Evolutionary conservation across 73 alveolate species (phyloP), one percentile per base, ranked within the genome.

Genomic region (Tetrahymena elliotti): DNA sequence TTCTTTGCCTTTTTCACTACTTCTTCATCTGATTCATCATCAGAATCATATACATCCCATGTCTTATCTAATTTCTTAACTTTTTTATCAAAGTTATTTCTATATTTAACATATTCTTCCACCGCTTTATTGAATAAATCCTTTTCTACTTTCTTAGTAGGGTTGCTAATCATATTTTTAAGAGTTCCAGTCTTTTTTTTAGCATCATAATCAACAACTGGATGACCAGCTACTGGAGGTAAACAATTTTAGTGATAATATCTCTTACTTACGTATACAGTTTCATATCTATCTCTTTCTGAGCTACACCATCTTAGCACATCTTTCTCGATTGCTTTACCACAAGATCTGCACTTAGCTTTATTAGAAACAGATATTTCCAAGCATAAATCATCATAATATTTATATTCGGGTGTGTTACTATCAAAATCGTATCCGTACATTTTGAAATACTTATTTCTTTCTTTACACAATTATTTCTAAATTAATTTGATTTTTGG

Each of bases 151-250:
- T 35, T 5, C 33, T 84, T 38, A 27, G 39, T n/a, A 2, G 93
- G 93, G 20, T 37, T 84, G 9, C 13, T 34, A 38, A 27, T 33
- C 54, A 84, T 37, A 7, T 84, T 31, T 38, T 84, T 84, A 24
- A 84, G 52, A 18, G 22, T 6, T 33, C 93, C 93, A 27, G 93
- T 8, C 33, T 84, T 18, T n/a, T 54, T 84, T 84, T 84, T 84
- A 37, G 52, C 20, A 27, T 38, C 33, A 84, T 84, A 84, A 1
- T 84, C 54, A 22, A 84, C 93, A 20, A 38, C 27, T 16, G 93
- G 93, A 84, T 84, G 93, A 31, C 93, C 93, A 37, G 93, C 93
- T 84, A 37, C 52, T 10, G 53, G 53, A 4, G 93, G 93, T 84
- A 84, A 18, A n/a, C 93, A 84, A 34, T 84, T 84, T 84, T 84